Evolutionary conservation across 2,329 filamentous ascomycete species (phyloP).

Genomic region (Stachybotrys echinatus): DNA sequence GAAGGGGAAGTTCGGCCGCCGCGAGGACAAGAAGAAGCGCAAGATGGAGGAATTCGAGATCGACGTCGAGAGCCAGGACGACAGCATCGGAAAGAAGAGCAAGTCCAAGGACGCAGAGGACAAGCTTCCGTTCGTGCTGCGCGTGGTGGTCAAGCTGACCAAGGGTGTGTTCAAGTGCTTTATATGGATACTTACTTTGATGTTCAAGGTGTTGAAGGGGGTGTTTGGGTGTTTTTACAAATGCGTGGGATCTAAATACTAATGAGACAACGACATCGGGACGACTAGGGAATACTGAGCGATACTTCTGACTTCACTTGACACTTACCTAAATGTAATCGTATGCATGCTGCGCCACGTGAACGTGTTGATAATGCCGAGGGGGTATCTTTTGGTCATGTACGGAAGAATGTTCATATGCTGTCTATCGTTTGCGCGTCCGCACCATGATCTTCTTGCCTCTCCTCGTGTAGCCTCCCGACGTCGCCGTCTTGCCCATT

Average conservation of each 20-base stretch:
- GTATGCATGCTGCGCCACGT: constrained; percentile 8
- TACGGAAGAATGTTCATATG: too few species aligned
- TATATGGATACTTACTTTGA: constrained; percentile 52
- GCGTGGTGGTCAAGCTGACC: constrained; percentile 44
- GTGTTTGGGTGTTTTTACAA: constrained; percentile 46
- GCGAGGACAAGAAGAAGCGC: constrained; percentile 24
- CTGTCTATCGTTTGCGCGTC: constrained; percentile 52
- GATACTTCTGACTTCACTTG: too few species aligned
- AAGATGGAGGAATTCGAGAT: constrained; percentile 54
- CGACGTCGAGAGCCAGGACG: constrained; percentile 58
- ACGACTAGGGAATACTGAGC: not conserved
- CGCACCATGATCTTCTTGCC: constrained; percentile 60
- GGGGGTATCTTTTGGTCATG: not conserved
- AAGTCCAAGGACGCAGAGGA: constrained; percentile 35
- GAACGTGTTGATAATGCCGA: constrained; percentile 9
- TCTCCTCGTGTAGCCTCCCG: constrained; percentile 52
- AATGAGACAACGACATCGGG: constrained; percentile 9
- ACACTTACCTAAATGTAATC: too few species aligned
- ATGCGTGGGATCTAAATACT: constrained; percentile 42
- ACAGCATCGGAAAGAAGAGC: constrained; percentile 30
- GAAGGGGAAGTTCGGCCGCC: constrained; percentile 22
- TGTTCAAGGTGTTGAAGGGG: constrained; percentile 46
- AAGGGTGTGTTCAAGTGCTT: constrained; percentile 51
- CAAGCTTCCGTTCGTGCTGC: constrained; percentile 43
- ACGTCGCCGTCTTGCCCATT: constrained; percentile 61